Percentiles rank a stretch among this genome's conserved stretches.
These are phyloP conservation scores for Citeromyces siamensis DNA, from an alignment of 1,139 yeast genomes.

Conservation along the genomic window DNA sequence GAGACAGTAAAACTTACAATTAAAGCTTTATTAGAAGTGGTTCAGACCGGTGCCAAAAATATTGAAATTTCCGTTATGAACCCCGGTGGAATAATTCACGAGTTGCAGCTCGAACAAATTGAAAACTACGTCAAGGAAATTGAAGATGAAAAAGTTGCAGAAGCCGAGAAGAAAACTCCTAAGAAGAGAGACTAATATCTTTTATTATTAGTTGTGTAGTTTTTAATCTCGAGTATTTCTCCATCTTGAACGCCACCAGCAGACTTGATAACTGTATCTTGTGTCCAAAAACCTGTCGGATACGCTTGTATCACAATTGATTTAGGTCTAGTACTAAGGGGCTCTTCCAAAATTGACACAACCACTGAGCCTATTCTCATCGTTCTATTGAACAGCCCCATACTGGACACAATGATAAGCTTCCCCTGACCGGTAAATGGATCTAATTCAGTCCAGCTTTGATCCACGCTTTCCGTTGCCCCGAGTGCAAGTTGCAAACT, in stretches of 20 bases:
- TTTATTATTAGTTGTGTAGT: slow-evolving; percentile 12
- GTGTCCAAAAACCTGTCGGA: slow-evolving; percentile 14
- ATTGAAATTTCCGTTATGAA: slow-evolving; percentile 85
- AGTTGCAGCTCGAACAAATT: slow-evolving; percentile 61
- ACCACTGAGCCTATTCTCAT: slow-evolving; percentile 16
- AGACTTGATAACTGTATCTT: slow-evolving; percentile 16
- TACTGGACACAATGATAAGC: background rate
- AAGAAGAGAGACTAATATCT: slow-evolving; percentile 16
- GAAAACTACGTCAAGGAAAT: slow-evolving; percentile 68
- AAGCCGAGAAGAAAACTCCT: slow-evolving; percentile 76
- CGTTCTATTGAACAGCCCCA: background rate
- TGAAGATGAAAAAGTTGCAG: slow-evolving; percentile 85
- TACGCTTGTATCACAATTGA: slow-evolving; percentile 19
- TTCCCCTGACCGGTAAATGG: slow-evolving; percentile 9
- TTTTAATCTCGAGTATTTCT: slow-evolving; percentile 18
- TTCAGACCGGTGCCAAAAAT: slow-evolving; percentile 95
- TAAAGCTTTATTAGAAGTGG: slow-evolving; percentile 85
- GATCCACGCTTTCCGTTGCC: slow-evolving; percentile 15
- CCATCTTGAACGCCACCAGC: slow-evolving; percentile 12
- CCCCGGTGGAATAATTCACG: slow-evolving; percentile 43
- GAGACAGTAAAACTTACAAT: slow-evolving; percentile 75
- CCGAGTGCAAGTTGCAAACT: slow-evolving; percentile 8
- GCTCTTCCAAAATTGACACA: slow-evolving; percentile 13
- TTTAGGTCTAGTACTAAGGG: slow-evolving; percentile 11
- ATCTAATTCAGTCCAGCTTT: slow-evolving; percentile 13